phyloP scores from a whole-genome alignment of 1,139 yeast genomes.

The Kurtzmaniella natalensis region DNA sequence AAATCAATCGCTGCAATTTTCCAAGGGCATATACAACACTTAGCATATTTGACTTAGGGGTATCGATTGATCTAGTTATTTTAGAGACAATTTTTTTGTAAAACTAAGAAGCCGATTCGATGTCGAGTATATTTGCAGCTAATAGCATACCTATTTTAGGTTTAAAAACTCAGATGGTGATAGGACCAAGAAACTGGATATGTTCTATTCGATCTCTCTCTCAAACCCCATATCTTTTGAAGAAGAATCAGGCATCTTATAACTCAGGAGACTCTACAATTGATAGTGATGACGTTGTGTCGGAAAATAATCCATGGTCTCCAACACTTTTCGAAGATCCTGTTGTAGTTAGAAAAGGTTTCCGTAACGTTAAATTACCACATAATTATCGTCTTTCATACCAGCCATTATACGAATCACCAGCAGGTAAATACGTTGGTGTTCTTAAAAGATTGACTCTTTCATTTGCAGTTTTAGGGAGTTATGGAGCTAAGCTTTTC shows the following conservation, averaged over 20 bases:
- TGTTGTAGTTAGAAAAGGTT: constrained; percentile 26
- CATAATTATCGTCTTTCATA: constrained; percentile 47
- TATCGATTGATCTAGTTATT: too few species aligned
- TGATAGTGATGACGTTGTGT: constrained; percentile 39
- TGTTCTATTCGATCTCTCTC: too few species aligned
- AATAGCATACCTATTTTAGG: too few species aligned
- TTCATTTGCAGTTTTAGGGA: constrained; percentile 52
- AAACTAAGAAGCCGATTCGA: too few species aligned
- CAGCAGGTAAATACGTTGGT: constrained; percentile 52
- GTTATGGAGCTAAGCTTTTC: constrained; percentile 52
- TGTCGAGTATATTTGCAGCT: too few species aligned
- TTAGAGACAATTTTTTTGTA: too few species aligned
- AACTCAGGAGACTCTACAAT: constrained; percentile 31
- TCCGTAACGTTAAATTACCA: constrained; percentile 30
- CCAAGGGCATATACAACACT: not conserved
- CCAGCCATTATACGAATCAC: constrained; percentile 53
- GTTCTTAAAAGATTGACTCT: constrained; percentile 50
- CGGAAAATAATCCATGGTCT: constrained; percentile 48
- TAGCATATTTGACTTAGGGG: too few species aligned
- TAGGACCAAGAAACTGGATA: too few species aligned
- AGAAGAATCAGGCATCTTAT: too few species aligned
- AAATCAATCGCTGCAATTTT: not conserved
- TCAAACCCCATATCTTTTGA: too few species aligned
- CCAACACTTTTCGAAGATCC: constrained; percentile 39
- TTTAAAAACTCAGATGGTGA: too few species aligned